Conservation (phyloP, 805 yeast genomes). For the Ogataea saltuana region DNA sequence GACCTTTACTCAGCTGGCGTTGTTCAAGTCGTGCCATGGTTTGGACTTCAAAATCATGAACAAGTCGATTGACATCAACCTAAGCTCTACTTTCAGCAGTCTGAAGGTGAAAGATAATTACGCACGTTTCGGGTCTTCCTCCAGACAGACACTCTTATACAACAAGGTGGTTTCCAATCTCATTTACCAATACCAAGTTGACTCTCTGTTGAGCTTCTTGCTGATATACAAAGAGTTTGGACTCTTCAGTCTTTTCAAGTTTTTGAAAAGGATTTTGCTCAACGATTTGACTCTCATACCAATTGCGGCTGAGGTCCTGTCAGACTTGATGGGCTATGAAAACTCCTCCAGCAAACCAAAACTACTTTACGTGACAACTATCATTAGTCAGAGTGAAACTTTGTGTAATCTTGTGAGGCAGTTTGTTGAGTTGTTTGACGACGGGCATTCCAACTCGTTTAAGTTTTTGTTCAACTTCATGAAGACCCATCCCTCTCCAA, state of each 20-base stretch:
- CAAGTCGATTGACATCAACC: slow-evolving; percentile 25
- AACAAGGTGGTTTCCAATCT: slow-evolving; percentile 10
- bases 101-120: slow-evolving; percentile 25
- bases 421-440: slow-evolving; percentile 37
- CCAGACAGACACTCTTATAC: slow-evolving; percentile 11
- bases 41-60: slow-evolving; percentile 30
- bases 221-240: slow-evolving; percentile 39
- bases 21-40: slow-evolving; percentile 29
- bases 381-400: slow-evolving; percentile 29
- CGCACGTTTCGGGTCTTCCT: slow-evolving; percentile 13
- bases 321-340: slow-evolving; percentile 23
- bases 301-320: slow-evolving; percentile 25
- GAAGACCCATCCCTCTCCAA: slow-evolving; percentile 35
- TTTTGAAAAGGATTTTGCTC: slow-evolving; percentile 33
- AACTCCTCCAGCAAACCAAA: slow-evolving; percentile 14
- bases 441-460: slow-evolving; percentile 32
- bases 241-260: slow-evolving; percentile 41
- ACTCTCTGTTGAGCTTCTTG: slow-evolving; percentile 22
- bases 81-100: slow-evolving; percentile 25
- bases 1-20: slow-evolving; percentile 28
- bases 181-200: slow-evolving; percentile 21
- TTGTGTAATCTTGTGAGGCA: slow-evolving; percentile 34
- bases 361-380: slow-evolving; percentile 17
- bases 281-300: slow-evolving; percentile 36
- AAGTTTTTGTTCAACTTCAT: slow-evolving; percentile 29